Evolutionary conservation across 768 basidiomycete species (phyloP).

Genomic region (Wakefieldia striispora): DNA sequence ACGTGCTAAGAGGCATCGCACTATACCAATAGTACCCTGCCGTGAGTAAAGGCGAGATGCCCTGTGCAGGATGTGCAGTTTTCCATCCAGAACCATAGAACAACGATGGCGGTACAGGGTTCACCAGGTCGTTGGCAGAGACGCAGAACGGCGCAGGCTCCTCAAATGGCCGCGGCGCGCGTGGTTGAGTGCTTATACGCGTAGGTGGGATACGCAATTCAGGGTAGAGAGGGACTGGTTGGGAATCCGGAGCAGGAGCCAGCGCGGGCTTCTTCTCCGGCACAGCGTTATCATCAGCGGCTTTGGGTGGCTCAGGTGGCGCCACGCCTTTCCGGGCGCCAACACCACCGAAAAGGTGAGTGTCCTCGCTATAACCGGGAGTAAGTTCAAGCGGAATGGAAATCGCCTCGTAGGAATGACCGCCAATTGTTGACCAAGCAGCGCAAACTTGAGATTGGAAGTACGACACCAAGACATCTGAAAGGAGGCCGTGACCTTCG

Average conservation of each 20-base stretch:
- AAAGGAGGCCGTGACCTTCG: slow-evolving; percentile 78
- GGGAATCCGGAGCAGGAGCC: slow-evolving; percentile 10
- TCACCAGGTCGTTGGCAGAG: slow-evolving; percentile 96
- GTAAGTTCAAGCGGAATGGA: slow-evolving; percentile 45
- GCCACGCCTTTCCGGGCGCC: slow-evolving; percentile 75
- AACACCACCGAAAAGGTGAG: slow-evolving; percentile 78
- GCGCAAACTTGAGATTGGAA: slow-evolving; percentile 87
- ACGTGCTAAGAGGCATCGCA: slow-evolving; percentile 74
- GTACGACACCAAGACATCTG: slow-evolving; percentile 91
- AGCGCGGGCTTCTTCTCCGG: slow-evolving; percentile 24
- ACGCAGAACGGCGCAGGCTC: slow-evolving; percentile 93
- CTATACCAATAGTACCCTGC: slow-evolving; percentile 90
- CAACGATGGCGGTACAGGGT: slow-evolving; percentile 90
- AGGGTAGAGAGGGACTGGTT: slow-evolving; percentile 25
- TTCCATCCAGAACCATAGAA: slow-evolving; percentile 95
- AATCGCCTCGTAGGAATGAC: slow-evolving; percentile 59
- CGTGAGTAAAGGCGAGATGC: slow-evolving; percentile 47
- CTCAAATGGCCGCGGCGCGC: slow-evolving; percentile 55
- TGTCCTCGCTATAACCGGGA: slow-evolving; percentile 38
- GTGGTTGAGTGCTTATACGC: slow-evolving; percentile 68
- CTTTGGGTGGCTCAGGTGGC: slow-evolving; percentile 46
- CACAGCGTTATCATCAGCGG: slow-evolving; percentile 32
- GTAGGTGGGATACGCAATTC: slow-evolving; percentile 58
- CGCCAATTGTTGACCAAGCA: slow-evolving; percentile 76
- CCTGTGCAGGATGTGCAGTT: slow-evolving; percentile 63